Conservation (phyloP, 202 grass and related monocot species). For the Setaria italica region DNA sequence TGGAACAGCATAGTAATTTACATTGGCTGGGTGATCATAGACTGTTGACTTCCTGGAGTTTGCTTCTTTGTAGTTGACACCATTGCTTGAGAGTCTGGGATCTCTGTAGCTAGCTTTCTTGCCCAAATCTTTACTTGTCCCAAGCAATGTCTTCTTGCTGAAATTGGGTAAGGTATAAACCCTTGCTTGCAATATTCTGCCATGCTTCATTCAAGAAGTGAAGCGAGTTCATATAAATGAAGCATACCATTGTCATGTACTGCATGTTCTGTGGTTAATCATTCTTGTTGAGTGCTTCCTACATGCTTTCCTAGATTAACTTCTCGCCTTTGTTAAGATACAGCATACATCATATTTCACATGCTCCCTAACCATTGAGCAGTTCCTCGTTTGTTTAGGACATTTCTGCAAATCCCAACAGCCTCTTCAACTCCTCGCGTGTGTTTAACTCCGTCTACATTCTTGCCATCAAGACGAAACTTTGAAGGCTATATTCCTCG, state of each 20-base stretch:
- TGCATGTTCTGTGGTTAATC: slow-evolving; percentile 41
- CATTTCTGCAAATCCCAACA: slow-evolving; percentile 42
- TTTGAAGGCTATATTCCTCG: slow-evolving; percentile 80
- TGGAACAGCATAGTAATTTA: not conserved
- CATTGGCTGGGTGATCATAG: slow-evolving; percentile 5
- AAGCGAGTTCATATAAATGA: slow-evolving; percentile 58
- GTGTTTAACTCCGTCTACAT: slow-evolving; percentile 34
- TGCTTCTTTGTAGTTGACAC: slow-evolving; percentile 43
- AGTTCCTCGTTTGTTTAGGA: slow-evolving; percentile 65
- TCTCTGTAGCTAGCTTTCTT: slow-evolving; percentile 34
- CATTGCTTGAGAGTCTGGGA: slow-evolving; percentile 47
- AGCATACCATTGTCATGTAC: slow-evolving; percentile 37
- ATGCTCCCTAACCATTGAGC: slow-evolving; percentile 59
- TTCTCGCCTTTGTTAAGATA: slow-evolving; percentile 27
- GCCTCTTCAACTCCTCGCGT: slow-evolving; percentile 25
- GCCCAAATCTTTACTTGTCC: slow-evolving; percentile 43
- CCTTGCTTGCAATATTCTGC: slow-evolving; percentile 44
- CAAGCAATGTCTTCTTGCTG: slow-evolving; percentile 49
- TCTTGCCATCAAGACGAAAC: slow-evolving; percentile 61
- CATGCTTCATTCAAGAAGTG: slow-evolving; percentile 38
- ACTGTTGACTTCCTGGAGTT: slow-evolving; percentile 41
- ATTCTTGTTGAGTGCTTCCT: slow-evolving; percentile 47
- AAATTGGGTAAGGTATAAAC: slow-evolving; percentile 57
- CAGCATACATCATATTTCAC: slow-evolving; percentile 23
- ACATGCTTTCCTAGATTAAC: slow-evolving; percentile 31